Conservation (phyloP, 2,329 filamentous ascomycete species). For the Penicillium crustosum region DNA sequence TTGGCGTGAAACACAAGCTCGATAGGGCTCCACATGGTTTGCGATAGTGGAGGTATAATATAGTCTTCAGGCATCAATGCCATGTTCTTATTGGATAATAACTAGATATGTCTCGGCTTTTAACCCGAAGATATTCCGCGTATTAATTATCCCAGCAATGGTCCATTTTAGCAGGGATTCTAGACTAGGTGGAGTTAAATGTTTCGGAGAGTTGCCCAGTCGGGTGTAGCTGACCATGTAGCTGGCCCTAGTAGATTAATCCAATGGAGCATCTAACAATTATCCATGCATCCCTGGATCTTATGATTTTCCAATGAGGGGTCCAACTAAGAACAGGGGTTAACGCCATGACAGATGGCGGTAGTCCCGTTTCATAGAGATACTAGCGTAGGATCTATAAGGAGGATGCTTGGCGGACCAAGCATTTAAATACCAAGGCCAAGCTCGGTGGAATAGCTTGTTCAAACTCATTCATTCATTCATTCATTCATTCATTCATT, state of each 20-base stretch:
- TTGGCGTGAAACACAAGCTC: slow-evolving; percentile 10
- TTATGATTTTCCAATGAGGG: background rate
- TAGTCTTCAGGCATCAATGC: no score
- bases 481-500: background rate
- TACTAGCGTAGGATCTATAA: background rate
- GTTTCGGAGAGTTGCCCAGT: slow-evolving; percentile 3
- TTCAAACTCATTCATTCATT: slow-evolving; percentile 7
- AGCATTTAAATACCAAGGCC: slow-evolving; percentile 9
- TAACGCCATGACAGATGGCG: background rate
- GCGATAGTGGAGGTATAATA: no score
- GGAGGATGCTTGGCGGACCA: background rate
- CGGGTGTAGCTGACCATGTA: background rate
- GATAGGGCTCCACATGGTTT: background rate
- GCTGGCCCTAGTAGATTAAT: background rate
- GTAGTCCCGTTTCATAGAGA: slow-evolving; percentile 1
- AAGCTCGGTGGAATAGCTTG: slow-evolving; percentile 1
- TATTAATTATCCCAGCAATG: background rate
- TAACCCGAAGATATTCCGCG: slow-evolving; percentile 6
- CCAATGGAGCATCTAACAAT: background rate
- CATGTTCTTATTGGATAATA: background rate
- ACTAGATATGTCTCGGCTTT: background rate
- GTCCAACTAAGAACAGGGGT: background rate
- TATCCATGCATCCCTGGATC: background rate
- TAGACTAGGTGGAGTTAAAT: background rate
- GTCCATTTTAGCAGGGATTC: background rate